Conservation (phyloP, 75 land plant species). For the Sequoiadendron giganteum region DNA sequence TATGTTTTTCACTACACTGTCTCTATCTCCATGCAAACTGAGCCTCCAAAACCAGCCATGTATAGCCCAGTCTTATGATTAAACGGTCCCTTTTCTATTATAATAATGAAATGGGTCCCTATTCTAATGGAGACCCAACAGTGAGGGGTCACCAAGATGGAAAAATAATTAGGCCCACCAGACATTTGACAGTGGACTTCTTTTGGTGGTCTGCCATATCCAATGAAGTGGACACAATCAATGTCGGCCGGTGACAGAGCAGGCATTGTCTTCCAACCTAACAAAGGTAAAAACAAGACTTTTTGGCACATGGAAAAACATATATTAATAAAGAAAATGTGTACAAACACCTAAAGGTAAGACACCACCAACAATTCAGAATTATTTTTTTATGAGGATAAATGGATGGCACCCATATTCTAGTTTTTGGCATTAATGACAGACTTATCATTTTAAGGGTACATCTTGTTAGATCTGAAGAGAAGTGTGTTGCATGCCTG, state of each 20-base stretch:
- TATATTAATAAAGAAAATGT: neutral
- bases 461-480: neutral
- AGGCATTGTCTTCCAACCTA: neutral
- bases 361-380: neutral
- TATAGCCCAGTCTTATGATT: neutral
- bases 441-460: neutral
- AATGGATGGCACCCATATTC: neutral
- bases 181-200: neutral
- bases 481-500: neutral
- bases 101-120: neutral
- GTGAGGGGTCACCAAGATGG: neutral
- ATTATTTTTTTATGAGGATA: neutral
- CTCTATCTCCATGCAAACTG: neutral
- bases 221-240: neutral
- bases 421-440: neutral
- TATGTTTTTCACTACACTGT: neutral
- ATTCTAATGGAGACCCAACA: neutral
- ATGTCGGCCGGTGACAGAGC: constrained; percentile 1
- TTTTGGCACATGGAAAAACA: neutral
- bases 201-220: constrained; percentile 4
- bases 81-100: neutral
- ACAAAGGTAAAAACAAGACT: neutral
- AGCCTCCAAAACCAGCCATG: neutral
- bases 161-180: neutral
- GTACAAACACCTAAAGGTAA: neutral